Conservation (phyloP, 345 rosid species). For the Linum usitatissimum region DNA sequence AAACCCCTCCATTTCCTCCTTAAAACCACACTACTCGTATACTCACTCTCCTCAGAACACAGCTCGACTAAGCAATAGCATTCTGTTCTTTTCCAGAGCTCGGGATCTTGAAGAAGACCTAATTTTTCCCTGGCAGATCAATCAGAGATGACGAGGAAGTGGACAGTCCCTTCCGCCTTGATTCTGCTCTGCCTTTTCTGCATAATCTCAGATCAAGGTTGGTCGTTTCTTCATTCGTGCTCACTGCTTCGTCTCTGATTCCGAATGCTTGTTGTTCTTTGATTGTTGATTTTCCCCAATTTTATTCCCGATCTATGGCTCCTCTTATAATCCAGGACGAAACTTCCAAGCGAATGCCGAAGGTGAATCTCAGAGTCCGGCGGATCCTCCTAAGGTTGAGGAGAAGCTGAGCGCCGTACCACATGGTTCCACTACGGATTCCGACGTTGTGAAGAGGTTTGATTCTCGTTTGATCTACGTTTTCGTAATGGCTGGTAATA, state of each 20-base stretch:
- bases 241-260: too few species aligned
- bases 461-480: background rate
- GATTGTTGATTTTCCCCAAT: background rate
- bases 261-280: background rate
- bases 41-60: background rate
- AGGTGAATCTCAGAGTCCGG: slow-evolving; percentile 38
- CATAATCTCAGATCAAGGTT: slow-evolving; percentile 85
- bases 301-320: slow-evolving; percentile 19
- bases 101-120: background rate
- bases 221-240: background rate
- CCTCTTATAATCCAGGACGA: slow-evolving; percentile 32
- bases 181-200: slow-evolving; percentile 54
- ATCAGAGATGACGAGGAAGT: slow-evolving; percentile 56
- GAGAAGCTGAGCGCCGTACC: slow-evolving; percentile 91
- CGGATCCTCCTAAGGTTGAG: slow-evolving; percentile 89
- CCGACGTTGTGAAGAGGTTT: slow-evolving; percentile 84
- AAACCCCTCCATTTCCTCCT: slow-evolving; percentile 2
- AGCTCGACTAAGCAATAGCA: background rate
- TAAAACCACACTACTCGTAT: slow-evolving; percentile 3
- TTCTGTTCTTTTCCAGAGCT: background rate
- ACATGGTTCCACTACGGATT: slow-evolving; percentile 80
- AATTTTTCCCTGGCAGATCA: background rate
- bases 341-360: slow-evolving; percentile 78
- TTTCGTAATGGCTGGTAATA: background rate
- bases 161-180: slow-evolving; percentile 76